These are phyloP conservation scores for Botrytis pseudocinerea DNA, from an alignment of 2,329 filamentous ascomycete species.

Conservation along the genomic window DNA sequence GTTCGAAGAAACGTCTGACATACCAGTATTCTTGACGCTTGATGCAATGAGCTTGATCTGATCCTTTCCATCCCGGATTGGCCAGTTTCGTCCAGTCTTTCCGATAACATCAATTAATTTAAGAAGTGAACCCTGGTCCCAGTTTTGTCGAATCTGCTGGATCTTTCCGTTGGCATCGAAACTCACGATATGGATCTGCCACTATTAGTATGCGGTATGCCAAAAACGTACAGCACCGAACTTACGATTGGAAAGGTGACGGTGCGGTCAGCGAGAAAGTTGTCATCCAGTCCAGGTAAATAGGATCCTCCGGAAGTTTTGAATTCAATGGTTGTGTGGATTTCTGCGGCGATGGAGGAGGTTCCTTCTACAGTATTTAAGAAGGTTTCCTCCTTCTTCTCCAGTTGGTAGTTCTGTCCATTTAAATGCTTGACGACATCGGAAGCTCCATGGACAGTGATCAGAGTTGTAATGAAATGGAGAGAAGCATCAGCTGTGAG, in stretches of 20 bases:
- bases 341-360: conserved; percentile 70
- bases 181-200: conserved; percentile 81
- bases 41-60: conserved; percentile 75
- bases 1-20: conserved; percentile 37
- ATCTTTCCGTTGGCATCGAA: conserved; percentile 80
- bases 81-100: conserved; percentile 88
- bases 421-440: conserved; percentile 82
- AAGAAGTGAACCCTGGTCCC: conserved; percentile 92
- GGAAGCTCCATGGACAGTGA: conserved; percentile 66
- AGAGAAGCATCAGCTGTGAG: conserved; percentile 67
- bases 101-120: conserved; percentile 95
- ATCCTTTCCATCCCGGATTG: conserved; percentile 82
- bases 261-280: conserved; percentile 81
- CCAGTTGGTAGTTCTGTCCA: conserved; percentile 69
- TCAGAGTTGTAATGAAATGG: conserved; percentile 89
- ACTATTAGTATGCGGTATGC: conserved; percentile 26
- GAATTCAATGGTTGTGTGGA: conserved; percentile 84
- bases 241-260: conserved; percentile 80
- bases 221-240: conserved; percentile 31
- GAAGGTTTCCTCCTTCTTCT: conserved; percentile 79
- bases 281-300: conserved; percentile 87
- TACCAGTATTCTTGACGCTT: conserved; percentile 54
- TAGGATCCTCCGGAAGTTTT: conserved; percentile 78
- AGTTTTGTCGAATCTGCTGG: conserved; percentile 81
- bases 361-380: conserved; percentile 72